phyloP scores from a whole-genome alignment of 305 asterid genomes.

The Petunia hybrid region DNA sequence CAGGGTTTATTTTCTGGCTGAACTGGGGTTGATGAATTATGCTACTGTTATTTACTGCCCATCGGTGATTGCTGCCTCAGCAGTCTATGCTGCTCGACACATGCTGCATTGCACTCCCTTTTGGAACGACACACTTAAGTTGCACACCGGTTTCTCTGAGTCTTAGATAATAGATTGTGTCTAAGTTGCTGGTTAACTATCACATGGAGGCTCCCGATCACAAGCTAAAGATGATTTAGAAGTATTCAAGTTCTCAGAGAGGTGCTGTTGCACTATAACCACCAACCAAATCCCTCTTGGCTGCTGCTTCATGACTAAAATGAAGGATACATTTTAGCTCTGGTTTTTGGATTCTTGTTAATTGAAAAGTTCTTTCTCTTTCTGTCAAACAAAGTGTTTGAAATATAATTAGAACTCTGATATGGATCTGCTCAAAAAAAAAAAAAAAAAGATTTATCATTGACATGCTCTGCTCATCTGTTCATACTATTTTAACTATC shows the following conservation, averaged over 20 bases:
- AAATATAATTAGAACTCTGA: too few relatives aligned
- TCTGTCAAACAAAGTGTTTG: too few relatives aligned
- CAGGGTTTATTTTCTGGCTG: slow-evolving; percentile 38
- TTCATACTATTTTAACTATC: neutral
- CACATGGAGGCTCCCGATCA: slow-evolving; percentile 46
- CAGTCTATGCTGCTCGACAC: slow-evolving; percentile 64
- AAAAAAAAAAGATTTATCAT: neutral
- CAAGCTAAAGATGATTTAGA: slow-evolving; percentile 47
- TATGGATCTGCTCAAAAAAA: too few relatives aligned
- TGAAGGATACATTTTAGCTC: too few relatives aligned
- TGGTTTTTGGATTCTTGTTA: too few relatives aligned
- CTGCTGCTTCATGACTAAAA: neutral
- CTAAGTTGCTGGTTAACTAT: slow-evolving; percentile 59
- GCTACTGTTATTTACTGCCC: slow-evolving; percentile 38
- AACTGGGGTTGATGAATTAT: slow-evolving; percentile 81
- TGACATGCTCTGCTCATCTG: neutral
- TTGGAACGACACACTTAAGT: slow-evolving; percentile 74
- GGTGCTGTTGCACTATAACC: slow-evolving; percentile 60
- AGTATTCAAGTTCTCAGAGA: slow-evolving; percentile 54
- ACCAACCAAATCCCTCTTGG: slow-evolving; percentile 51
- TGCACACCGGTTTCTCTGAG: slow-evolving; percentile 74
- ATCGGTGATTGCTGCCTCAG: too few relatives aligned
- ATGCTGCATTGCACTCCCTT: slow-evolving; percentile 52
- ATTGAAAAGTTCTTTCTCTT: too few relatives aligned
- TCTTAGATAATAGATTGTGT: slow-evolving; percentile 65